Percentiles rank a stretch among this genome's conserved stretches.
Evolutionary conservation across 2,329 filamentous ascomycete species (phyloP).

Genomic region (Trichoderma atrobrunneum): DNA sequence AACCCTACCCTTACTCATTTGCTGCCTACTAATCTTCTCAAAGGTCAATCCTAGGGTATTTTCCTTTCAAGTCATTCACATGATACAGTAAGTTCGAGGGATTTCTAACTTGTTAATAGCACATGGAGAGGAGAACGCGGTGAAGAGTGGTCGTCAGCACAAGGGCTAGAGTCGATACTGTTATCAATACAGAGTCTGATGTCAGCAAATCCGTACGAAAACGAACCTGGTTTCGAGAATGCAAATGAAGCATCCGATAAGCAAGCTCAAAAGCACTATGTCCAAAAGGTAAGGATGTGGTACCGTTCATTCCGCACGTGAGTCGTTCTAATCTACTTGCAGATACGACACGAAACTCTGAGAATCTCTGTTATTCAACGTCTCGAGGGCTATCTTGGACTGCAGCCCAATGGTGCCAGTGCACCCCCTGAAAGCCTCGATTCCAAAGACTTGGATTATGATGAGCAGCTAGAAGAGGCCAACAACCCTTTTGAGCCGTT

Average conservation of each 20-base stretch:
- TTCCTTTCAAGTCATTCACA: background rate
- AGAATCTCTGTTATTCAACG: slow-evolving; percentile 83
- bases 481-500: slow-evolving; percentile 75
- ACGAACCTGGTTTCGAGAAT: slow-evolving; percentile 90
- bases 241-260: slow-evolving; percentile 66
- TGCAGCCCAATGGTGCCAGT: slow-evolving; percentile 51
- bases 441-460: slow-evolving; percentile 38
- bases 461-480: slow-evolving; percentile 53
- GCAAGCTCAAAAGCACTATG: slow-evolving; percentile 70
- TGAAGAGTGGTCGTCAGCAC: slow-evolving; percentile 95
- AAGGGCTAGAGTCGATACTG: slow-evolving; percentile 89
- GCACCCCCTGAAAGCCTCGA: slow-evolving; percentile 20
- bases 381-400: slow-evolving; percentile 73
- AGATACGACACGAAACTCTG: slow-evolving; percentile 90
- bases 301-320: background rate
- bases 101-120: slow-evolving; percentile 43
- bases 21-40: slow-evolving; percentile 1
- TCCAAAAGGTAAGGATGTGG: slow-evolving; percentile 59
- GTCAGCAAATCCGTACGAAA: slow-evolving; percentile 90
- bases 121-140: slow-evolving; percentile 90
- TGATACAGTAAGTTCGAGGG: background rate
- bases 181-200: slow-evolving; percentile 96
- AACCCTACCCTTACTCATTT: background rate
- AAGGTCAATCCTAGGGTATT: slow-evolving; percentile 81
- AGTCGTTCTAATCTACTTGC: slow-evolving; percentile 21